Evolutionary conservation across 106 monocot genomes (phyloP).

Genomic region (Phalaenopsis equestris): DNA sequence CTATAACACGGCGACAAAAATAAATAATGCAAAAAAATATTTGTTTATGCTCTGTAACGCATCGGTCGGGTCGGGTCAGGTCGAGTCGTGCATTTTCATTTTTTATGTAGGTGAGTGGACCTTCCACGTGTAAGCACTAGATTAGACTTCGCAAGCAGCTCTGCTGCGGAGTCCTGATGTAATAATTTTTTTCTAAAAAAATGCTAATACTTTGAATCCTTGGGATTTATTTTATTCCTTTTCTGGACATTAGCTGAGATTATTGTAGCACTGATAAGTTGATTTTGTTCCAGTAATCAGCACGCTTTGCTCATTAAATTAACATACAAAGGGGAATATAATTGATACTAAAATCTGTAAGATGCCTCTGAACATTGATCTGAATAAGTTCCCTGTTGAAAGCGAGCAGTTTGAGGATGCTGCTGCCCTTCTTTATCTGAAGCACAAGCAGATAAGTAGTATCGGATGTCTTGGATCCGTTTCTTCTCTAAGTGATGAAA

Average conservation of each 20-base stretch:
- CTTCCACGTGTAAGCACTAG: too few species aligned
- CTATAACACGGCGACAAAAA: too few species aligned
- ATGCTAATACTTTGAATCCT: too few species aligned
- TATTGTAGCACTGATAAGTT: not conserved
- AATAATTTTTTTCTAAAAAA: too few species aligned
- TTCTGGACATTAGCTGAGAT: not conserved
- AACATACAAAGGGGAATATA: not conserved
- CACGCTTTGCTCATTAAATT: not conserved
- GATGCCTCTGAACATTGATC: slow-evolving; percentile 1
- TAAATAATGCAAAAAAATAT: too few species aligned
- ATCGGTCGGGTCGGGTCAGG: too few species aligned
- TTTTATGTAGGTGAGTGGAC: too few species aligned
- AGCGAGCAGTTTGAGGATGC: not conserved
- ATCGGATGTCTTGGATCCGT: not conserved
- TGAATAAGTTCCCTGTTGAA: not conserved
- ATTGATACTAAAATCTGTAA: not conserved
- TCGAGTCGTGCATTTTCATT: too few species aligned
- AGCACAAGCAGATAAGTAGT: not conserved
- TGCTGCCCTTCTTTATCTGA: not conserved
- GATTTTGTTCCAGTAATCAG: not conserved
- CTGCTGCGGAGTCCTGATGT: too few species aligned
- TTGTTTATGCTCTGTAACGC: too few species aligned
- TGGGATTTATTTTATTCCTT: too few species aligned
- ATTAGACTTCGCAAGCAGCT: too few species aligned
- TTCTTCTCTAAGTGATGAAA: not conserved